phyloP scores from a whole-genome alignment of 805 yeast species.

The Spathaspora girioi region DNA sequence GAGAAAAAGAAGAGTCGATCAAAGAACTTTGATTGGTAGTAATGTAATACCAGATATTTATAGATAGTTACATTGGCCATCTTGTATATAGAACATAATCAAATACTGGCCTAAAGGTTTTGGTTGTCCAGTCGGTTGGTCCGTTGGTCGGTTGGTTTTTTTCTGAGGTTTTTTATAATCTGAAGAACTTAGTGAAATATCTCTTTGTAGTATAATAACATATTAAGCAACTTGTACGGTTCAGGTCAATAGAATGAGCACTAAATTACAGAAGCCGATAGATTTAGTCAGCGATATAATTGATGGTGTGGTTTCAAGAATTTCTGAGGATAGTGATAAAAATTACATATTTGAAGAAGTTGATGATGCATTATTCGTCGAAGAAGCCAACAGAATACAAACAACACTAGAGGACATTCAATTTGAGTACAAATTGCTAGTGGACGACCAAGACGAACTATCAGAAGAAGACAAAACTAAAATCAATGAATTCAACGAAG shows the following conservation, averaged over 20 bases:
- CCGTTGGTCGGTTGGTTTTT: not conserved
- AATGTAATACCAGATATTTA: not conserved
- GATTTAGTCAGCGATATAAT: not conserved
- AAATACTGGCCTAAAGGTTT: not conserved
- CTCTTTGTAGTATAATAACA: not conserved
- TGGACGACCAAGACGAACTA: not conserved
- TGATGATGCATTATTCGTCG: not conserved
- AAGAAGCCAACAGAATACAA: not conserved
- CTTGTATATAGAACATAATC: not conserved
- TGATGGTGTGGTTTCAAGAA: not conserved
- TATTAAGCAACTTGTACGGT: not conserved
- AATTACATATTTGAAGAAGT: constrained; percentile 1
- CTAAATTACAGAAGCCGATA: not conserved
- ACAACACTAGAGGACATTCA: constrained; percentile 1
- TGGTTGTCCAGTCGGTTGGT: not conserved
- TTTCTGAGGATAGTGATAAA: not conserved
- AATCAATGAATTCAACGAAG: constrained; percentile 18
- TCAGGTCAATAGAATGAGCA: not conserved
- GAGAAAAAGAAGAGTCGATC: constrained; percentile 37
- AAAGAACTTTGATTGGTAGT: constrained; percentile 26
- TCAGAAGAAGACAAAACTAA: constrained; percentile 9
- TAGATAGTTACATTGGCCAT: not conserved
- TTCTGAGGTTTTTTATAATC: not conserved
- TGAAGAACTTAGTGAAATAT: not conserved
- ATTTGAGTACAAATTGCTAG: not conserved